Evolutionary conservation across 176 grass and related monocot genomes (phyloP).

Genomic region (Juncus inflexus): DNA sequence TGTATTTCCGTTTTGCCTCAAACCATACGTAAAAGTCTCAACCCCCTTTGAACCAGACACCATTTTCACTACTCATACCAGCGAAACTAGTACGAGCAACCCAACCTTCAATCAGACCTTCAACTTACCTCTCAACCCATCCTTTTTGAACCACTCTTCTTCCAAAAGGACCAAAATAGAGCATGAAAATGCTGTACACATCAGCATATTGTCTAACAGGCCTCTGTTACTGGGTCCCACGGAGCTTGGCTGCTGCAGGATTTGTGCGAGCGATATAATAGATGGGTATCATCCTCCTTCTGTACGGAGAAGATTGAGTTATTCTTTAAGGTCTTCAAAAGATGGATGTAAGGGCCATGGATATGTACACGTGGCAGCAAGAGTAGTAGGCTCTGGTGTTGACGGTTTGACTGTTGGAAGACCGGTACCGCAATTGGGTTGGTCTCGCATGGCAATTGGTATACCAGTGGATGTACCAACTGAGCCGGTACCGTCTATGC

Average conservation of each 20-base stretch:
- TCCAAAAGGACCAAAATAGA: not conserved
- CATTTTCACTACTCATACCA: slow-evolving; percentile 37
- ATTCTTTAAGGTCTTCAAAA: slow-evolving; percentile 47
- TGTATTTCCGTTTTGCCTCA: slow-evolving; percentile 44
- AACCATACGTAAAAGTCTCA: slow-evolving; percentile 62
- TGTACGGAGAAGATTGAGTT: slow-evolving; percentile 74
- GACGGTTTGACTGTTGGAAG: not conserved
- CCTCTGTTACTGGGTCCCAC: slow-evolving; percentile 33
- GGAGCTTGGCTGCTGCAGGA: slow-evolving; percentile 62
- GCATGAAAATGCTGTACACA: slow-evolving; percentile 21
- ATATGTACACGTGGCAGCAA: slow-evolving; percentile 69
- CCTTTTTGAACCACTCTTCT: slow-evolving; percentile 39
- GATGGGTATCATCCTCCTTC: slow-evolving; percentile 62
- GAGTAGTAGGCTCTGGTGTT: slow-evolving; percentile 44
- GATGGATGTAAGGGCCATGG: slow-evolving; percentile 32
- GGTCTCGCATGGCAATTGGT: slow-evolving; percentile 70
- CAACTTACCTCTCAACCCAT: slow-evolving; percentile 41
- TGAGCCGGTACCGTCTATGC: not conserved
- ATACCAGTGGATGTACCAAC: slow-evolving; percentile 45
- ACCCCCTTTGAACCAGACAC: not conserved
- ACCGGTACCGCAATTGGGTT: slow-evolving; percentile 14
- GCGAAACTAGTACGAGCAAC: slow-evolving; percentile 24
- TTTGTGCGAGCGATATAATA: slow-evolving; percentile 51
- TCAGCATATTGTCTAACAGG: slow-evolving; percentile 47
- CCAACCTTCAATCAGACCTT: slow-evolving; percentile 57